Base-by-base conservation (phyloP, 2,329 filamentous ascomycete genomes). In the Fusarium falciforme region DNA sequence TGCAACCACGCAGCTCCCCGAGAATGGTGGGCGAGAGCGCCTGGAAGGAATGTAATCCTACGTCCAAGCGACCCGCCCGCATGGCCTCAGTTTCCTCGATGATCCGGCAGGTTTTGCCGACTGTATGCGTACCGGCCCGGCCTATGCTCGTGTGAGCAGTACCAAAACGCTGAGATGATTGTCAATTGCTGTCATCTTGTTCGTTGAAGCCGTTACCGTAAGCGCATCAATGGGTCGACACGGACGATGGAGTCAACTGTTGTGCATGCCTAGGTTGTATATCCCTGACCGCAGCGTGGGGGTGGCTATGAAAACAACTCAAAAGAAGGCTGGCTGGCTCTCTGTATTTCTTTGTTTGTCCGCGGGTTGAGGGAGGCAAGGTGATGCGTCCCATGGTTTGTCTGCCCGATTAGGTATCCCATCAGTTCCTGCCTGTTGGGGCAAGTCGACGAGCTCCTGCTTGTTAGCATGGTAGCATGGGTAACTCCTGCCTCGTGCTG, bases 111-210 rank as follows among this genome's bases (percentile, higher is more conserved):
- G 20, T 66, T 42, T 38, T 61, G 49, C 62, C 61, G 65, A 36
- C 7, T 12, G 27, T 64, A 70, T 67, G 72, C 68, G 62, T 67
- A 61, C 59, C 72, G 66, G 72, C 25, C 72, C 62, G 72, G 68
- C 17, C 31, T 9, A 54, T 35, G 33, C 40, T 63, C 47, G 61
- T 64, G 40, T 35, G 47, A 38, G 47, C 35, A 25, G 33, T 33
- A 35, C 47, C 40, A 36, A 42, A 36, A 57, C 29, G 25, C 47
- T 44, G 29, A 40, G 61, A 59, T 20, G 31, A 64, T 64, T 64
- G 38, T 35, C 31, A 64, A 64, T 60, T 47, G 54, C 62, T 14
- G 31, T 42, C 22, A 25, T 64, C 40, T 31, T 47, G 62, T 59
- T 64, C 40, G 62, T 33, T 33, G 14, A 29, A 31, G 38, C 49